Evolutionary conservation across 2,329 filamentous ascomycete genomes (phyloP), one percentile per base, ranked within the genome.

Genomic region (Colletotrichum chlorophyti): DNA sequence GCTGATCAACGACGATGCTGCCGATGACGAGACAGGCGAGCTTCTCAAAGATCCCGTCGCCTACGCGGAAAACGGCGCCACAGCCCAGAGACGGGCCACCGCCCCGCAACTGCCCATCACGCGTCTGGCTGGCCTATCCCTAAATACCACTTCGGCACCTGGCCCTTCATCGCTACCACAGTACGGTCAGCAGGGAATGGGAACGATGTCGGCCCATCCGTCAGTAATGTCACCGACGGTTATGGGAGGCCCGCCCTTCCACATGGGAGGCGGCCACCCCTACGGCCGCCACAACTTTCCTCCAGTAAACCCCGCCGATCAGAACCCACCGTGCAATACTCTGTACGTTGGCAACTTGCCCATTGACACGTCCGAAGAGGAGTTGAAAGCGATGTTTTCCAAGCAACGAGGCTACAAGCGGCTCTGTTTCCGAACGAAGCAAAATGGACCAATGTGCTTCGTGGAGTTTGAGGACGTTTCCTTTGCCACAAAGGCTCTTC

Each of bases 321-420:
- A 97, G 74, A 97, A 98, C 66, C 94, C 94, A 1, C 95, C 95
- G 0, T 98, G 95, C 82, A 98, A 99, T 70, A 99, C 95, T 0
- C 82, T 99, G 6, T 98, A 99, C 69, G 94, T 99, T 17, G 94
- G 95, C n/a, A 98, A 99, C 68, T 79, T 99, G 38, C 95, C 94
- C 0, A 86, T 93, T 54, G 91, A 97, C 70, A 96, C 93, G 0
- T 94, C 91, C 0, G 95, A 99, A 69, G 94, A 98, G 69, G 95
- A 98, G 72, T 83, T 99, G 53, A 98, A 98, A 75, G 86, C 90
- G 19, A 84, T 97, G 69, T 99, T 99, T 70, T 93, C 90, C 23
- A 94, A 93, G 74, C 91, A 96, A 72, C 88, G 93, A 43, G 95
- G 95, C 4, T 99, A 97, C 79, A 98, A 96, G 76, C 85, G 95